Evolutionary conservation across 2,329 filamentous ascomycete genomes (phyloP).

Genomic region (Neurospora crassa): DNA sequence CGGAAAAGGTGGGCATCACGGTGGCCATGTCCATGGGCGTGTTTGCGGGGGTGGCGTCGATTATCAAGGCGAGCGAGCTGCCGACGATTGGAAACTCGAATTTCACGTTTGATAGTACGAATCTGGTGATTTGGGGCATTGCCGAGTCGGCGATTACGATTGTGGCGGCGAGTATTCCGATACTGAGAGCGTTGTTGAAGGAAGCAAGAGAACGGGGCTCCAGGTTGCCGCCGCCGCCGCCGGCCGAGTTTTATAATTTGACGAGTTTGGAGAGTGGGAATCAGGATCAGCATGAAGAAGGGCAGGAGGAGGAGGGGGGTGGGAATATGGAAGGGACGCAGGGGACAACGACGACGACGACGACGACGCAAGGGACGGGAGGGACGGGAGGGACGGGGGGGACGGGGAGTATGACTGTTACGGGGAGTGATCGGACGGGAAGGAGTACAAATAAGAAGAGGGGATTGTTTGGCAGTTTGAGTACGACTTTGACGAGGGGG

Average conservation of each 20-base stretch:
- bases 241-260: conserved; percentile 15
- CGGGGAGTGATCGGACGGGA: no score
- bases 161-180: conserved; percentile 17
- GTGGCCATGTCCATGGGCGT: conserved; percentile 34
- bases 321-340: no score
- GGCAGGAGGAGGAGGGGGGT: no score
- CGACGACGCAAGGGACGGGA: background rate
- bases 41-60: conserved; percentile 21
- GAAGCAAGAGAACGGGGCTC: background rate
- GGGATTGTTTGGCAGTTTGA: no score
- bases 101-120: conserved; percentile 14
- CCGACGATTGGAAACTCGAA: conserved; percentile 14
- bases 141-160: conserved; percentile 18
- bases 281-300: background rate
- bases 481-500: no score
- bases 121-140: conserved; percentile 13
- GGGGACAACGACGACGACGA: no score
- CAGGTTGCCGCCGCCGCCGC: conserved; percentile 8
- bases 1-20: conserved; percentile 30
- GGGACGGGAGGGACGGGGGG: background rate
- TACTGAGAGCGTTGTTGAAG: conserved; percentile 15
- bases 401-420: no score
- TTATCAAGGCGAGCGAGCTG: conserved; percentile 18
- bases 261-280: background rate
- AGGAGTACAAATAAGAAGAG: no score